Evolutionary conservation across 2,329 filamentous ascomycete species (phyloP), one percentile per base, ranked within the genome.

Genomic region (Cucurbitaria berberidis): DNA sequence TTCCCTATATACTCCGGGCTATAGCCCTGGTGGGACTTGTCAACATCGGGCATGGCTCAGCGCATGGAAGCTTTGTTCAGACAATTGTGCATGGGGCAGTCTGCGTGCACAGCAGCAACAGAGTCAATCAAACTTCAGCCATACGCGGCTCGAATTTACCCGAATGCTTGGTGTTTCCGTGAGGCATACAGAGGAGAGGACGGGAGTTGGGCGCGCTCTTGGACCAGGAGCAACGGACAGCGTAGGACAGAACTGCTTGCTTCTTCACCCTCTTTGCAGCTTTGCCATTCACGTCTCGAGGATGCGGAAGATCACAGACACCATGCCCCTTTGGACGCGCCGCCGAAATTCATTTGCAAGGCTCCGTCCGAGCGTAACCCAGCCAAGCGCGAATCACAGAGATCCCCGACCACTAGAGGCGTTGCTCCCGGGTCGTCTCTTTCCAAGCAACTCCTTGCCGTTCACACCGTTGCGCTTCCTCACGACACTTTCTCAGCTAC

Each of bases 321-420:
- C 51, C 52, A 51, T 55, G 39, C 51, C 55, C 19, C 21, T 48
- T 56, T 53, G 40, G 56, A 41, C 30, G 47, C 41, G 53, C 40
- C 45, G 55, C 47, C 55, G 54, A 59, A 42, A 30, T 42, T 42
- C 40, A 42, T 18, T 63, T 63, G 54, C 48, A 50, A 45, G 32
- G 24, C 22, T 29, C 16, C 26, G 59, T 50, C 61, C 55, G 55
- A 53, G 59, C 55, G 52, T 36, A 44, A 13, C 32, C 42, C 48
- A 51, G 62, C 65, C 66, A 68, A 68, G 65, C 53, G 53, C 62
- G 62, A 64, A 63, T 68, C 62, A 63, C 46, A 54, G 51, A 38
- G 42, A 55, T 63, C 51, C 57, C 59, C 58, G 47, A 45, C 54
- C 36, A 47, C 49, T 48, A 57, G 50, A 47, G 45, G 46, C 39